These are phyloP conservation scores for Sporisorium exsertum DNA, from an alignment of 1,284 basidiomycete species.

Conservation along the genomic window DNA sequence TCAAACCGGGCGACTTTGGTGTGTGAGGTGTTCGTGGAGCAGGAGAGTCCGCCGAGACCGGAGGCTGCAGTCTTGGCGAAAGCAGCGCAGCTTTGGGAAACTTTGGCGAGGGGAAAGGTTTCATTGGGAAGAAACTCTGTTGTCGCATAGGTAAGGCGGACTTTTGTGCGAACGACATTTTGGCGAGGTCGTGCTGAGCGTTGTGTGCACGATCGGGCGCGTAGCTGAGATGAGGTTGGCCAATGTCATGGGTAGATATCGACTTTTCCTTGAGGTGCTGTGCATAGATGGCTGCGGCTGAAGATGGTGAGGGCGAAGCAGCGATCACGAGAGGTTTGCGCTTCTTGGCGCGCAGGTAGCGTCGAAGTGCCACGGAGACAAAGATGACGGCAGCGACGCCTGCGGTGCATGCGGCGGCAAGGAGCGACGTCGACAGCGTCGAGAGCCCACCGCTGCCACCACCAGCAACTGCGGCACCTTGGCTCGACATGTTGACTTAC, in stretches of 20 bases:
- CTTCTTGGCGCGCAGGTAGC: conserved; percentile 34
- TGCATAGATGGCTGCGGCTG: conserved; percentile 32
- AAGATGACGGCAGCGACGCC: conserved; percentile 41
- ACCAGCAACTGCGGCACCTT: conserved; percentile 28
- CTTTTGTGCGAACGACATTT: conserved; percentile 38
- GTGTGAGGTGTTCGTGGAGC: conserved; percentile 21
- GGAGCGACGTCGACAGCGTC: conserved; percentile 45
- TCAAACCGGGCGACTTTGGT: conserved; percentile 41
- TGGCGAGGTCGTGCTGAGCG: conserved; percentile 24
- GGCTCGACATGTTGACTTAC: conserved; percentile 35
- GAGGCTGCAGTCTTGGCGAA: conserved; percentile 41
- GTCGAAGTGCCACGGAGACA: conserved; percentile 37
- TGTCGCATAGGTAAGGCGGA: conserved; percentile 27
- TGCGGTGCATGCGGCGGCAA: conserved; percentile 43
- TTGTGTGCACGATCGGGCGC: conserved; percentile 39
- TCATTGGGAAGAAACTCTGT: conserved; percentile 17
- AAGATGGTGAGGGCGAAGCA: conserved; percentile 10
- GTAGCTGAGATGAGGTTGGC: conserved; percentile 34
- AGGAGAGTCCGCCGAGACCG: conserved; percentile 14
- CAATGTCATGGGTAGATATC: conserved; percentile 35
- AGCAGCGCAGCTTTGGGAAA: conserved; percentile 38
- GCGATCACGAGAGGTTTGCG: conserved; percentile 22
- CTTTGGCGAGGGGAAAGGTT: conserved; percentile 30
- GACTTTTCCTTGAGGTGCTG: conserved; percentile 35
- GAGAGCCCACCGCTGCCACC: conserved; percentile 24